Conservation (phyloP, 139 green algal genomes). For the Zygnema cylindricum region DNA sequence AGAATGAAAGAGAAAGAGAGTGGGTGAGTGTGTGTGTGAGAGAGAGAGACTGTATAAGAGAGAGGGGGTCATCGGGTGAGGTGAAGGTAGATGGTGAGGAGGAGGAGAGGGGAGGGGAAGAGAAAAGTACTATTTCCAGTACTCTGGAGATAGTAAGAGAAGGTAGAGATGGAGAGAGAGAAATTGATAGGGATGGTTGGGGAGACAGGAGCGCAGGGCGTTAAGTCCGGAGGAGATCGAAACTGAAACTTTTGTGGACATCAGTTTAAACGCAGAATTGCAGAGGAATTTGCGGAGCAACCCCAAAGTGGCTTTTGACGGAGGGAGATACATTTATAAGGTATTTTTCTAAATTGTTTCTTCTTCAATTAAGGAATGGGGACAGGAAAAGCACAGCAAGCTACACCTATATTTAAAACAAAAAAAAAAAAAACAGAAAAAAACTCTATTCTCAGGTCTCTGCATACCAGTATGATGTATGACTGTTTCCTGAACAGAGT, state of each 20-base stretch:
- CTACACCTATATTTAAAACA: neutral
- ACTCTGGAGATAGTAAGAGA: too few species aligned
- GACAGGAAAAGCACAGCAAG: neutral
- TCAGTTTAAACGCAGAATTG: slow-evolving; percentile 24
- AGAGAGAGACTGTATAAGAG: neutral
- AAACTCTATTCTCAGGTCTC: neutral
- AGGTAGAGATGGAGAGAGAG: too few species aligned
- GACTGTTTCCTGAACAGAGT: neutral
- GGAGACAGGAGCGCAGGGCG: neutral
- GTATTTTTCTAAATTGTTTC: neutral
- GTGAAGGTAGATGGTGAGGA: too few species aligned
- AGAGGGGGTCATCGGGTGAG: neutral
- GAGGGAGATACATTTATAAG: slow-evolving; percentile 44
- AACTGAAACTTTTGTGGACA: slow-evolving; percentile 26
- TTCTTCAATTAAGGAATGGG: neutral
- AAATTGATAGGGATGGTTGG: neutral
- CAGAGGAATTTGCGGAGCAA: slow-evolving; percentile 39
- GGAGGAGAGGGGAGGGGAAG: neutral
- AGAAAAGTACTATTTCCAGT: neutral
- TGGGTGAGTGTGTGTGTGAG: neutral
- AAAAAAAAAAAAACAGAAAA: neutral
- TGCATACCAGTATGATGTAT: neutral
- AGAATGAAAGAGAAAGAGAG: neutral
- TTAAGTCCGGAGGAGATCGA: slow-evolving; percentile 35
- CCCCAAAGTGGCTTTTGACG: slow-evolving; percentile 28